These are phyloP conservation scores for Fusarium stilboides DNA, from an alignment of 2,329 filamentous ascomycete species.

Conservation along the genomic window DNA sequence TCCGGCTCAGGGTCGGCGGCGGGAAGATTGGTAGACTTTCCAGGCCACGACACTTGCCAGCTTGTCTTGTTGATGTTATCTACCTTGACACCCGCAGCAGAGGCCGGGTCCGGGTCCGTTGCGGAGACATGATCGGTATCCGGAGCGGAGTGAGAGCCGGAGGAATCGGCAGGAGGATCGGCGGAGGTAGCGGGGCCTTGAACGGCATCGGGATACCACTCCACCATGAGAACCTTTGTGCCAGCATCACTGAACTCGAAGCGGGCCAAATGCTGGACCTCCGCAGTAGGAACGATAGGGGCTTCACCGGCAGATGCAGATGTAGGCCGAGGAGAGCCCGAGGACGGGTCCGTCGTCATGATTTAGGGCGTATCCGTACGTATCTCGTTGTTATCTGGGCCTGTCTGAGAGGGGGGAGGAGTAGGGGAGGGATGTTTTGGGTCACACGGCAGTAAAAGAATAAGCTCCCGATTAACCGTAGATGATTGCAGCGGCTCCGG, in stretches of 20 bases:
- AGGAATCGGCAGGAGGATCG: slow-evolving; percentile 21
- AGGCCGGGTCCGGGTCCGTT: slow-evolving; percentile 34
- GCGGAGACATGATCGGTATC: slow-evolving; percentile 42
- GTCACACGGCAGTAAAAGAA: slow-evolving; percentile 19
- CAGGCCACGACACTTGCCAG: slow-evolving; percentile 89
- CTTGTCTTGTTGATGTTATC: slow-evolving; percentile 31
- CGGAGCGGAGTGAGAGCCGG: slow-evolving; percentile 28
- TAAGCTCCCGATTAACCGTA: slow-evolving; percentile 25
- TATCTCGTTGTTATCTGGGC: slow-evolving; percentile 24
- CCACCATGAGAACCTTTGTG: slow-evolving; percentile 93
- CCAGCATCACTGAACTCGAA: slow-evolving; percentile 93
- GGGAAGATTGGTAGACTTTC: slow-evolving; percentile 80
- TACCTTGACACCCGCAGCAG: slow-evolving; percentile 11
- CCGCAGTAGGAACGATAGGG: slow-evolving; percentile 45
- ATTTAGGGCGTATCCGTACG: slow-evolving; percentile 14
- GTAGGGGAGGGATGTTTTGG: slow-evolving; percentile 6
- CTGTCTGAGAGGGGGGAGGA: background rate
- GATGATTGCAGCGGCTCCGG: slow-evolving; percentile 17
- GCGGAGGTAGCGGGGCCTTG: slow-evolving; percentile 37
- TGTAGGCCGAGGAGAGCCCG: slow-evolving; percentile 54
- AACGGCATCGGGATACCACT: slow-evolving; percentile 75
- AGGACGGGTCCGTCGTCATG: slow-evolving; percentile 51
- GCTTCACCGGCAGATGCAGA: slow-evolving; percentile 40
- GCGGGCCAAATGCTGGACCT: slow-evolving; percentile 68
- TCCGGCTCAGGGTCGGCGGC: slow-evolving; percentile 61